Evolutionary conservation across 2,329 filamentous ascomycete genomes (phyloP).

Genomic region (Penicillium sp.): DNA sequence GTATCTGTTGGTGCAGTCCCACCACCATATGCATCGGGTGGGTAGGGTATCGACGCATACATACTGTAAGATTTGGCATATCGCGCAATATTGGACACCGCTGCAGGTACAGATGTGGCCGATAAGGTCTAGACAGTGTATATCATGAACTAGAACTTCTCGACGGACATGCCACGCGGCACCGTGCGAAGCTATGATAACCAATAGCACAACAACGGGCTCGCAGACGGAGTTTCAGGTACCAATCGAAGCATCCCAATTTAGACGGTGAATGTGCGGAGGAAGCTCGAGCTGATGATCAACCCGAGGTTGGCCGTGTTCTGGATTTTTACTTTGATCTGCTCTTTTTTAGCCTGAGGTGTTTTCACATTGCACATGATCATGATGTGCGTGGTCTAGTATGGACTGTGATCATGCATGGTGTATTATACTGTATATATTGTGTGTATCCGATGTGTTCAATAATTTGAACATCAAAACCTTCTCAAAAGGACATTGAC

Average conservation of each 20-base stretch:
- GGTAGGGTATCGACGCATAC: background rate
- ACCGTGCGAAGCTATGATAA: conserved; percentile 17
- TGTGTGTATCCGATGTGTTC: background rate
- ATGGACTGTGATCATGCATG: no score
- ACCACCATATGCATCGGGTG: background rate
- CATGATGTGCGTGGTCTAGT: no score
- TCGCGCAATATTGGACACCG: conserved; percentile 1
- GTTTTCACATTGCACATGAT: background rate
- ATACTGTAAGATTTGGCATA: conserved; percentile 1
- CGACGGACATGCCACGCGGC: conserved; percentile 9
- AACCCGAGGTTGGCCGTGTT: background rate
- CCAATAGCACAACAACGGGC: conserved; percentile 7
- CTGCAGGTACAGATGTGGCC: conserved; percentile 4
- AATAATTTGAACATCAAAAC: background rate
- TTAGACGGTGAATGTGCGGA: background rate
- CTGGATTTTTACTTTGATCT: background rate
- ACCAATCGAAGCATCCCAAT: no score
- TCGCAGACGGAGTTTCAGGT: background rate
- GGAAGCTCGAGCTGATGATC: background rate
- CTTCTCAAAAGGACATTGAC: background rate
- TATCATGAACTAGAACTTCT: conserved; percentile 1
- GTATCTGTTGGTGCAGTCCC: background rate
- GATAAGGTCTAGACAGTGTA: conserved; percentile 2
- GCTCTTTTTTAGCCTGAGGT: background rate
- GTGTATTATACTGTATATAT: background rate